Conservation (phyloP, 257 asterid genomes). For the Voacanga thouarsii region DNA sequence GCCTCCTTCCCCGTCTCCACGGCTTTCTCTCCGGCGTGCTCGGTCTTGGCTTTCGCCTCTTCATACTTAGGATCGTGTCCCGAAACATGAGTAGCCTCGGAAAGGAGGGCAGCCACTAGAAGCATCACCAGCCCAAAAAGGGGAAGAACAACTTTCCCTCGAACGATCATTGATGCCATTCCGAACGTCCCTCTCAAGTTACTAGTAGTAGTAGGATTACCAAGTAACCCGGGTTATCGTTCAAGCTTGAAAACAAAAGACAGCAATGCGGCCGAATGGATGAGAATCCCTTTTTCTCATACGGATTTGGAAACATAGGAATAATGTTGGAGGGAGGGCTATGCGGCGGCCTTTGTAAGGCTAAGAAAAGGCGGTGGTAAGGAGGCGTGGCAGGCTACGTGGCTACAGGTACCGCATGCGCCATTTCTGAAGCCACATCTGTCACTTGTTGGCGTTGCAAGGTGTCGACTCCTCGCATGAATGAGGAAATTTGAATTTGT, state of each 20-base stretch:
- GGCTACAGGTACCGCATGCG: not conserved
- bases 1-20: constrained; percentile 18
- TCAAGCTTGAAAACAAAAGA: too few relatives aligned
- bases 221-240: too few relatives aligned
- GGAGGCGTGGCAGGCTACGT: constrained; percentile 9
- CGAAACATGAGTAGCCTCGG: not conserved
- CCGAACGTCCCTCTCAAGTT: not conserved
- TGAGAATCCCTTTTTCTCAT: too few relatives aligned
- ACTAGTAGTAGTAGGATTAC: too few relatives aligned
- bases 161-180: not conserved
- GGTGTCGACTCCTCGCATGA: not conserved
- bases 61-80: not conserved
- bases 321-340: too few relatives aligned
- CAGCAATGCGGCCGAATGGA: too few relatives aligned
- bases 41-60: constrained; percentile 8
- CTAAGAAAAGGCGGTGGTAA: not conserved
- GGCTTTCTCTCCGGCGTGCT: constrained; percentile 17
- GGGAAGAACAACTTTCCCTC: not conserved
- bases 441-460: not conserved
- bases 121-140: not conserved
- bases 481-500: not conserved
- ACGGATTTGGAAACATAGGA: too few relatives aligned
- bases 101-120: too few relatives aligned
- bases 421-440: constrained; percentile 7
- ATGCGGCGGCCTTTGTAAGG: not conserved